Conservation (phyloP, 805 yeast species). For the Saturnispora besseyi region DNA sequence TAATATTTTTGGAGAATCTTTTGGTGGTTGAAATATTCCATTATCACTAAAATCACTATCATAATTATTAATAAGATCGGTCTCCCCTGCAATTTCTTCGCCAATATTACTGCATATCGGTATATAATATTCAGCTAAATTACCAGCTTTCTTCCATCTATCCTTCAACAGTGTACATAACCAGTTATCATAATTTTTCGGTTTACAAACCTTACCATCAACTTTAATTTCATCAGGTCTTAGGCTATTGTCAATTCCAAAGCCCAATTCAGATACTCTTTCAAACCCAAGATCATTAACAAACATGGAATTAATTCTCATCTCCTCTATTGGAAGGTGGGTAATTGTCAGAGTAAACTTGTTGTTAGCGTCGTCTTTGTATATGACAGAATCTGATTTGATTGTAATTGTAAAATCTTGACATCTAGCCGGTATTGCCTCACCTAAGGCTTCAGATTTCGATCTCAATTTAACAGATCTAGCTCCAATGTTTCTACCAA, state of each 20-base stretch:
- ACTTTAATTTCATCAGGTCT: not conserved
- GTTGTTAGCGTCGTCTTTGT: not conserved
- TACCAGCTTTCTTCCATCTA: conserved; percentile 9
- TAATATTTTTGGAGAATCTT: not conserved
- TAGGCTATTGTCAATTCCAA: not conserved
- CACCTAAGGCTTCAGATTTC: not conserved
- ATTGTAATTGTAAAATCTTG: not conserved
- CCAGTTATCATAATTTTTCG: conserved; percentile 5
- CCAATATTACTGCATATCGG: not conserved
- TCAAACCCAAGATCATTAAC: not conserved
- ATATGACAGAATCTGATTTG: not conserved
- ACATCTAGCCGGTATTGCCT: not conserved
- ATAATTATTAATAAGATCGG: not conserved
- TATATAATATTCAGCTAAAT: conserved; percentile 1
- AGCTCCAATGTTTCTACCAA: conserved; percentile 1
- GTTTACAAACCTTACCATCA: not conserved
- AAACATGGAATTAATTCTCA: not conserved
- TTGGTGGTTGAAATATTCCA: not conserved
- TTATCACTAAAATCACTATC: not conserved
- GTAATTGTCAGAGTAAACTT: not conserved
- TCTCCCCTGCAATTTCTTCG: not conserved
- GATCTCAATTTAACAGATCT: not conserved
- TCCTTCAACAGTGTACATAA: not conserved
- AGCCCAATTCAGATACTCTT: not conserved
- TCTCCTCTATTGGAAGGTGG: not conserved